A percentile compares a stretch with the other conserved stretches of the same genome.
Conservation (phyloP, 106 monocot species). For the Acanthochlamys bracteata region DNA sequence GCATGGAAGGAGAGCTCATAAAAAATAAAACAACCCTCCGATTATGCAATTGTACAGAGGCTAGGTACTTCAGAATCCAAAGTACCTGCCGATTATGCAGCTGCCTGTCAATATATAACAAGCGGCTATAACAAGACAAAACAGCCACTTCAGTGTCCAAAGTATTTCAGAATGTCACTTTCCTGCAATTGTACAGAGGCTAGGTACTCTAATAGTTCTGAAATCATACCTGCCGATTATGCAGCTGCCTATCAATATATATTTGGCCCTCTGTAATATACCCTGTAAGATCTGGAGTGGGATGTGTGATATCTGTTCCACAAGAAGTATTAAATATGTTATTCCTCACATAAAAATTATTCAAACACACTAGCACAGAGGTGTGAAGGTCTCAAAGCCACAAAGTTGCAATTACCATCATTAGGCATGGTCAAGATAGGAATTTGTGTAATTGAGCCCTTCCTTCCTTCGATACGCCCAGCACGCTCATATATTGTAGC, state of each 20-base stretch:
- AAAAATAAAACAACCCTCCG: neutral
- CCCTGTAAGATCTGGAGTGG: conserved; percentile 97
- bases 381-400: neutral
- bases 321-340: neutral
- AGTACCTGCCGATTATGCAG: conserved; percentile 89
- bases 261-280: conserved; percentile 99
- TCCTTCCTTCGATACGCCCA: conserved; percentile 98
- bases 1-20: neutral
- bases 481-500: conserved; percentile 99
- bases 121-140: no score
- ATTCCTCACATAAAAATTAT: neutral
- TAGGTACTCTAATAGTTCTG: neutral
- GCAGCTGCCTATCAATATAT: conserved; percentile 92
- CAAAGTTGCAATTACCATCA: conserved; percentile 56
- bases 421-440: conserved; percentile 99
- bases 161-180: no score
- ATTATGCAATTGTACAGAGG: no score
- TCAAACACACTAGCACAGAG: neutral
- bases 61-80: no score
- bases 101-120: conserved; percentile 90
- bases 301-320: conserved; percentile 92
- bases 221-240: conserved; percentile 82
- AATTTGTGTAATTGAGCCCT: conserved; percentile 96
- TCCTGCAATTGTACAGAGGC: no score
- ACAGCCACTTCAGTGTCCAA: no score